phyloP scores from a whole-genome alignment of 164 flowering plant genomes.

The Pachysandra terminalis region DNA sequence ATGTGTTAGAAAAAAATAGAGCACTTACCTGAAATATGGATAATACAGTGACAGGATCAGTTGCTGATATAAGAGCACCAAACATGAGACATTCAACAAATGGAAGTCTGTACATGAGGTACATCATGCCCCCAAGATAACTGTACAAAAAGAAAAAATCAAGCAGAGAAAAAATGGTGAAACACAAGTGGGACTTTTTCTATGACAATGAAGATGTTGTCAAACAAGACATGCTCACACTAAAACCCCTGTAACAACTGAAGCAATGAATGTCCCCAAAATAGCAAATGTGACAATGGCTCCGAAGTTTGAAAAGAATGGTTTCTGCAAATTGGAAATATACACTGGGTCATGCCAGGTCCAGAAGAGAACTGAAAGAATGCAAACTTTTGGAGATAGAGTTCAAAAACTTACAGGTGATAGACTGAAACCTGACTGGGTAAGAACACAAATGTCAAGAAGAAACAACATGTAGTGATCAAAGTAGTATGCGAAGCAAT shows the following conservation, averaged over 20 bases:
- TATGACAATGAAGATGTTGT: background rate
- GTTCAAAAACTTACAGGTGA: slow-evolving; percentile 67
- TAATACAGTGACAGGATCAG: slow-evolving; percentile 98
- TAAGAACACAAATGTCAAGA: slow-evolving; percentile 56
- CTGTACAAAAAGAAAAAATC: slow-evolving; percentile 38
- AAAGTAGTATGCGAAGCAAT: background rate
- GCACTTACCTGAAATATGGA: slow-evolving; percentile 86
- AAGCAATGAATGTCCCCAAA: slow-evolving; percentile 83
- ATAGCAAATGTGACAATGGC: slow-evolving; percentile 98
- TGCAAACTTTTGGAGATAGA: background rate
- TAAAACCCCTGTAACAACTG: slow-evolving; percentile 82
- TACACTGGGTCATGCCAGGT: background rate
- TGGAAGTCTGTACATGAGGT: slow-evolving; percentile 88
- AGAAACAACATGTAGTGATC: slow-evolving; percentile 23
- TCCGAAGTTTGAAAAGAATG: slow-evolving; percentile 97
- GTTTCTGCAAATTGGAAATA: slow-evolving; percentile 58
- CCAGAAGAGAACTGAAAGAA: too few species aligned
- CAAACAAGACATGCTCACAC: slow-evolving; percentile 53
- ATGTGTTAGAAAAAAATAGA: background rate
- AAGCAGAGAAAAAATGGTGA: background rate
- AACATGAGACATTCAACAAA: slow-evolving; percentile 96
- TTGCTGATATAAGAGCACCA: slow-evolving; percentile 98
- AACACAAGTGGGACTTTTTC: background rate
- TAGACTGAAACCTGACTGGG: slow-evolving; percentile 97
- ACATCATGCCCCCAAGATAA: slow-evolving; percentile 88